Base-by-base conservation (phyloP, 2,329 filamentous ascomycete species). In the Cordyceps militaris region DNA sequence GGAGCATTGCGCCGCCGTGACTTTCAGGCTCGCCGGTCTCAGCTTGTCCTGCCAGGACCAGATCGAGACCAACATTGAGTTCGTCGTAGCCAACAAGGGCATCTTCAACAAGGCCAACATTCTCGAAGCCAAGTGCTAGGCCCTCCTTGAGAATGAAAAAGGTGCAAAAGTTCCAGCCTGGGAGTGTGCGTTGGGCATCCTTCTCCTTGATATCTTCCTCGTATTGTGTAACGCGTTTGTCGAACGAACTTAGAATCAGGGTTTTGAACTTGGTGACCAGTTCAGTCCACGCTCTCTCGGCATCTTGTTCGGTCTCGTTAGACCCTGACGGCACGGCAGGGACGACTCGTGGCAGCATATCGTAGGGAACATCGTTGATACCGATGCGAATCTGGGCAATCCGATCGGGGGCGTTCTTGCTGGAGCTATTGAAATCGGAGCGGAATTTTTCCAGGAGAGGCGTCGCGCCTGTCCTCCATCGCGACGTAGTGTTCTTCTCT, bases 101-200 rank as follows among this genome's bases (percentile, higher is more conserved):
- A 78, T 99, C 94, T 67, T 99, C 94, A 9, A 97, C 90, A 10
- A 99, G 77, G 0, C 95, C 95, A 3, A 97, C 92, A 68, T 90
- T 97, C 71, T 99, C 95, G 64, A 99, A 96, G 0, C 93, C 95
- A 63, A 90, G 83, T 1, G 94, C 93, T 36, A 99, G 76, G 0
- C 94, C 94, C 71, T 99, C 94, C 67, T 99, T 99, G 9, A 99
- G 79, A 16, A 99, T 92, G 70, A 99, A 99, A 70, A 99, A 99
- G 0, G 94, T 99, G 72, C 94, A 97, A 69, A 99, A 99, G 68
- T 99, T 99, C 94, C 94, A 99, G 0, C 94, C 94, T 0, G 94
- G 94, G 19, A 99, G 74, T 34, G 79, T 86, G 48, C 93, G 82
- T 70, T 97, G 92, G 0, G 87, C 83, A 65, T 97, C 93, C 67